Base-by-base conservation (phyloP, 768 basidiomycete species). In the Rhodotorula graminis region DNA sequence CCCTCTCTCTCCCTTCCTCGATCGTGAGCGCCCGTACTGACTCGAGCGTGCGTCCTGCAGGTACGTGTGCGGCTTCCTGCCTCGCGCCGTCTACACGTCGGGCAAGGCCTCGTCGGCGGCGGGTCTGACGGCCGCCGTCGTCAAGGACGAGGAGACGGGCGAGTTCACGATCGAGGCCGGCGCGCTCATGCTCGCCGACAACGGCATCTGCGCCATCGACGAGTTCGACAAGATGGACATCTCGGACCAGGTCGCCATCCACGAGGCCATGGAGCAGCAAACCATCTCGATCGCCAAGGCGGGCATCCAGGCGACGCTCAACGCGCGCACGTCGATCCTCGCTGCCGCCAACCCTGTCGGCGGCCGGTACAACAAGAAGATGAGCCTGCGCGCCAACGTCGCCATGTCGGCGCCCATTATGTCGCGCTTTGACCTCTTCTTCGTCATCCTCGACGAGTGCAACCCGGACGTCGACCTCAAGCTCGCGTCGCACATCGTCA, bases 221-320 rank as follows among this genome's bases (percentile, higher is more conserved):
- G 96, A 98, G 82, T 99, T 99, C 79, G 96, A 99, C 86, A 99
- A 99, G 82, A 99, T 99, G 96, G 95, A 98, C 80, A 88, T 97
- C 64, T 89, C 91, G 0, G 96, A 98, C 81, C 96, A 98, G 81
- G 93, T 98, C 56, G 96, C 96, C 49, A 98, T 99, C 78, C 96
- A 99, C 85, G 95, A 98, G 85, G 95, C 95, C 15, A 98, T 98
- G 95, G 95, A 98, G 88, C 95, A 98, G 83, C 71, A 62, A 83
- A 98, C 95, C 2, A 97, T 98, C 77, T 96, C 93, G 42, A 97
- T 98, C 74, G 96, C 96, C 55, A 99, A 99, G 81, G 96, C 96
- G 4, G 96, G 96, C 68, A 99, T 99, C 76, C 95, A 98, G 78
- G 95, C 96, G 0, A 99, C 96, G 0, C 85, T 99, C 66, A 99